phyloP scores from a whole-genome alignment of 768 basidiomycete species.

The Polyporus arcularius region DNA sequence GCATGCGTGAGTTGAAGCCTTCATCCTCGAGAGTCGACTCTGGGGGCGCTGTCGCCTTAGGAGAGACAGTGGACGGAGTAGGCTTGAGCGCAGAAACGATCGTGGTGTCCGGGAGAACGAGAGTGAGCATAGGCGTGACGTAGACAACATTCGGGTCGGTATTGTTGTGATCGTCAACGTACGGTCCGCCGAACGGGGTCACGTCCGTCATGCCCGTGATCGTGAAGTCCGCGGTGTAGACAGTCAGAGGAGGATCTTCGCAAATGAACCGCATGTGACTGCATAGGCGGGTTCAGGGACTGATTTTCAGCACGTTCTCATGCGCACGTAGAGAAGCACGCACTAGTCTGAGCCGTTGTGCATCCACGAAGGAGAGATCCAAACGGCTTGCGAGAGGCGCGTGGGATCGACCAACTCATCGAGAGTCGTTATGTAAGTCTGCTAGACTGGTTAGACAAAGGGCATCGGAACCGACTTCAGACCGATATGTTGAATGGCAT shows the following conservation, averaged over 20 bases:
- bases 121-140: slow-evolving; percentile 14
- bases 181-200: slow-evolving; percentile 8
- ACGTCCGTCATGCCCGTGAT: slow-evolving; percentile 33
- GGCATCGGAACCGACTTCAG: neutral
- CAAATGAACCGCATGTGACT: slow-evolving; percentile 39
- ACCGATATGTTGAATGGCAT: too few species aligned
- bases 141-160: slow-evolving; percentile 7
- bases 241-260: slow-evolving; percentile 27
- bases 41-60: neutral
- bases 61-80: slow-evolving; percentile 2
- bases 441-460: neutral
- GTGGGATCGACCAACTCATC: slow-evolving; percentile 44
- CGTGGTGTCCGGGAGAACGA: slow-evolving; percentile 14
- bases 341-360: slow-evolving; percentile 35
- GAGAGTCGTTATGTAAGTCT: slow-evolving; percentile 47
- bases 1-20: neutral
- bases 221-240: slow-evolving; percentile 56
- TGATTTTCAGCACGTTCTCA: neutral
- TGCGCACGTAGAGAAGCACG: slow-evolving; percentile 12
- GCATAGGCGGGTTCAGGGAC: neutral
- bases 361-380: slow-evolving; percentile 31
- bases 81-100: slow-evolving; percentile 10
- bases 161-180: slow-evolving; percentile 12
- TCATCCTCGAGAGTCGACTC: neutral
- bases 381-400: slow-evolving; percentile 25